Evolutionary conservation across 1,284 basidiomycete genomes (phyloP).

Genomic region (Chalciporus sp.): DNA sequence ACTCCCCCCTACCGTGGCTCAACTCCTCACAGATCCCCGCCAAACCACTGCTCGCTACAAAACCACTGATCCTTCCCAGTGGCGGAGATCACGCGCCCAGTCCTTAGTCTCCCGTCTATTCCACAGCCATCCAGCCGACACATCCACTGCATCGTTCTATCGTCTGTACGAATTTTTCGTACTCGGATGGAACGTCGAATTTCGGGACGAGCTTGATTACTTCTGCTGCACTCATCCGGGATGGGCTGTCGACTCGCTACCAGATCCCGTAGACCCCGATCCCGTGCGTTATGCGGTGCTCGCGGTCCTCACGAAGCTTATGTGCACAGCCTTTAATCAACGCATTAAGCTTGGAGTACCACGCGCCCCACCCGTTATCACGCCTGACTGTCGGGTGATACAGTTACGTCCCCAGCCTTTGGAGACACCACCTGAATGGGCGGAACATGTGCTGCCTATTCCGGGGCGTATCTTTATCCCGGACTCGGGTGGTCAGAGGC

Average conservation of each 20-base stretch:
- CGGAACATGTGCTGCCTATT: conserved; percentile 23
- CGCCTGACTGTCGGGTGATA: conserved; percentile 34
- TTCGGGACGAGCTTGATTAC: conserved; percentile 35
- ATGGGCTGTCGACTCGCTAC: conserved; percentile 30
- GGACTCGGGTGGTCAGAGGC: conserved; percentile 17
- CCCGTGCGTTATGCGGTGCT: conserved; percentile 33
- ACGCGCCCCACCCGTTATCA: conserved; percentile 34
- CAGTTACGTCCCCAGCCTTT: conserved; percentile 33
- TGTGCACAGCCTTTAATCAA: conserved; percentile 36
- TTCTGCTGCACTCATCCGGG: conserved; percentile 24
- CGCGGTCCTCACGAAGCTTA: conserved; percentile 32
- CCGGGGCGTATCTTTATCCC: conserved; percentile 23
- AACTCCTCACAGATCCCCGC: conserved; percentile 8
- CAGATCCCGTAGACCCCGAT: conserved; percentile 31
- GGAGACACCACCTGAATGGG: conserved; percentile 34
- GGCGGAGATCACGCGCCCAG: conserved; percentile 9
- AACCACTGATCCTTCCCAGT: conserved; percentile 8
- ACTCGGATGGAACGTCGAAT: conserved; percentile 19
- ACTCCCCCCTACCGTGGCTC: conserved; percentile 13
- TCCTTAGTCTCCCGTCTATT: conserved; percentile 8
- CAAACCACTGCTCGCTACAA: conserved; percentile 6
- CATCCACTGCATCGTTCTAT: conserved; percentile 23
- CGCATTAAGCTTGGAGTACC: conserved; percentile 36
- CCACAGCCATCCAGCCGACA: conserved; percentile 1
- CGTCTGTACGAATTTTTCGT: conserved; percentile 33